These are phyloP conservation scores for Colletotrichum neosansevieriae DNA, from an alignment of 2,329 filamentous ascomycete genomes.

Conservation along the genomic window DNA sequence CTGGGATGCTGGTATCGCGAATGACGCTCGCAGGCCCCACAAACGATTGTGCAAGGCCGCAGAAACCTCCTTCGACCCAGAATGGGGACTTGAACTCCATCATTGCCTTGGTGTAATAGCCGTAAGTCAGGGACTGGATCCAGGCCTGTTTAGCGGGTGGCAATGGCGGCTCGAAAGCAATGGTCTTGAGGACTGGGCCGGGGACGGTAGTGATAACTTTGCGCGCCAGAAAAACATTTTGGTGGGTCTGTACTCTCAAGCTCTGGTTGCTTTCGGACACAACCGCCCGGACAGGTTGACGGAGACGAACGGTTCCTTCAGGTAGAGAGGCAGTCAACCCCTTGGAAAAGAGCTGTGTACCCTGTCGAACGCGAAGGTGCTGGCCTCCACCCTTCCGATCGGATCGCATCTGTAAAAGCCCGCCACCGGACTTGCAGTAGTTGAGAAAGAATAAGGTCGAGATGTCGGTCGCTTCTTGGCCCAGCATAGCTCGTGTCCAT, in stretches of 20 bases:
- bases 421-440: conserved; percentile 65
- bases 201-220: conserved; percentile 64
- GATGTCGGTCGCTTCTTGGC: conserved; percentile 61
- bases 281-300: conserved; percentile 48
- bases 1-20: conserved; percentile 55
- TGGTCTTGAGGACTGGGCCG: conserved; percentile 56
- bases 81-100: conserved; percentile 55
- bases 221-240: conserved; percentile 50
- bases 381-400: conserved; percentile 66
- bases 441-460: conserved; percentile 66
- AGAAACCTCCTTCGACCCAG: conserved; percentile 54
- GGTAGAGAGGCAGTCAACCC: conserved; percentile 52
- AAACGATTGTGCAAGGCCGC: conserved; percentile 59
- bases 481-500: conserved; percentile 64
- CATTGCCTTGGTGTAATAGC: conserved; percentile 66
- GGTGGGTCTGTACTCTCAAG: conserved; percentile 34
- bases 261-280: conserved; percentile 43
- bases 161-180: conserved; percentile 61
- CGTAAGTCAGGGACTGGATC: conserved; percentile 52
- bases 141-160: conserved; percentile 53
- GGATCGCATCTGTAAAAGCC: conserved; percentile 64
- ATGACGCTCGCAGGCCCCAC: conserved; percentile 59
- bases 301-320: conserved; percentile 45
- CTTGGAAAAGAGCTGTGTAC: conserved; percentile 57
- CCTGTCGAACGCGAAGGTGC: conserved; percentile 61